Percentiles rank a stretch among this genome's conserved stretches.
Conservation (phyloP, 495 filamentous ascomycete genomes). For the Talaromyces liani region DNA sequence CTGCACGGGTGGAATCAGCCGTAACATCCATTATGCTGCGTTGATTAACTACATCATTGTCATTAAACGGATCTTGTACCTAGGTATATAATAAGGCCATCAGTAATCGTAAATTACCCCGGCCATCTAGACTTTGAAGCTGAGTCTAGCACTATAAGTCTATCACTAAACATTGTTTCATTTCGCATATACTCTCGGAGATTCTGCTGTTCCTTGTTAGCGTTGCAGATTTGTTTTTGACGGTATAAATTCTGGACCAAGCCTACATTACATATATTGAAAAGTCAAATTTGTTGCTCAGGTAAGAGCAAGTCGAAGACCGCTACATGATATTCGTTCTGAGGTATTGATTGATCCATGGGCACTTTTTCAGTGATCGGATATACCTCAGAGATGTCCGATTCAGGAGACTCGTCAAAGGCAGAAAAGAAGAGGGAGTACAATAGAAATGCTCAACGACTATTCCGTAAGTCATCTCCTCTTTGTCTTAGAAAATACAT, state of each 20-base stretch:
- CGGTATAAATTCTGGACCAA: background rate
- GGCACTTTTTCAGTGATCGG: background rate
- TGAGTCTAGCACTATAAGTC: background rate
- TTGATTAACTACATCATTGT: background rate
- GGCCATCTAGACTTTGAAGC: background rate
- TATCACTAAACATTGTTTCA: background rate
- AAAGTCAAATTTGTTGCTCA: background rate
- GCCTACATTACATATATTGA: background rate
- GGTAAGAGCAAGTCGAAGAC: background rate
- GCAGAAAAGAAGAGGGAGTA: constrained; percentile 14
- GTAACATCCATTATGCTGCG: background rate
- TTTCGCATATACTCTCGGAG: background rate
- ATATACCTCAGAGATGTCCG: constrained; percentile 9
- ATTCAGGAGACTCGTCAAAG: constrained; percentile 11
- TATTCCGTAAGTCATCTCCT: constrained; percentile 9
- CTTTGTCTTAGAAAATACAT: background rate
- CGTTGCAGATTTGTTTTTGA: background rate
- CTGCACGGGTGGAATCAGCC: background rate
- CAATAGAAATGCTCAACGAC: constrained; percentile 14
- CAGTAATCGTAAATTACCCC: background rate
- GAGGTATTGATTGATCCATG: background rate
- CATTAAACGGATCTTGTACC: background rate
- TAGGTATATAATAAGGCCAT: background rate
- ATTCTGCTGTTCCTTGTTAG: background rate
- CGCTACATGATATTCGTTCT: background rate